phyloP scores from a whole-genome alignment of 148 eudicot species.

The Nepenthes gracilis region DNA sequence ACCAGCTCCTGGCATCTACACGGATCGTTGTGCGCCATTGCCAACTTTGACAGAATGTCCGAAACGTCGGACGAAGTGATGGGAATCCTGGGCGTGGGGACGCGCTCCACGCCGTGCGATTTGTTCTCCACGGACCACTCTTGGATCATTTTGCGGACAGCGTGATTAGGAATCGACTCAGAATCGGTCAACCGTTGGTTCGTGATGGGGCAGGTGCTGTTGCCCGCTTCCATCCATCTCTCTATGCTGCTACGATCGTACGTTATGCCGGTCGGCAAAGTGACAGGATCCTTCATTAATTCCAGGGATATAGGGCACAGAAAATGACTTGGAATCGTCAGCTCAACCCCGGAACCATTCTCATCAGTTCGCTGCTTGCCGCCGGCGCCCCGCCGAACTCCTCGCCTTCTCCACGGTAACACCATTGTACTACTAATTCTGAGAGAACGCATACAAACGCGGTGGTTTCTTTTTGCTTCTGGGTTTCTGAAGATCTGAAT shows the following conservation, averaged over 20 bases:
- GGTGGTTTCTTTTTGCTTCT: too few species aligned
- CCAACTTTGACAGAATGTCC: conserved; percentile 22
- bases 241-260: conserved; percentile 81
- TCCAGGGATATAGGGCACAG: conserved; percentile 81
- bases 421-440: conserved; percentile 13
- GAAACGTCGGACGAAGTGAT: conserved; percentile 28
- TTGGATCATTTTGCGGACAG: conserved; percentile 71
- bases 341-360: conserved; percentile 12
- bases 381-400: conserved; percentile 16
- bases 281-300: conserved; percentile 90
- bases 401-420: conserved; percentile 34
- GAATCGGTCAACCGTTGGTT: conserved; percentile 35
- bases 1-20: conserved; percentile 17
- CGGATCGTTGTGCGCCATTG: conserved; percentile 1
- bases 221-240: conserved; percentile 64
- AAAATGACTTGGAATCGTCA: conserved; percentile 49
- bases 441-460: too few species aligned
- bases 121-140: conserved; percentile 77
- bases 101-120: conserved; percentile 56
- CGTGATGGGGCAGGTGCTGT: conserved; percentile 69
- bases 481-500: background rate
- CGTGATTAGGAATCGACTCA: conserved; percentile 71
- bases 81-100: conserved; percentile 73
- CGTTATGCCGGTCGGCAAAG: conserved; percentile 68
- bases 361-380: conserved; percentile 4